Conservation (phyloP, 139 green algal species). For the Chlamydomonas schloesseri region DNA sequence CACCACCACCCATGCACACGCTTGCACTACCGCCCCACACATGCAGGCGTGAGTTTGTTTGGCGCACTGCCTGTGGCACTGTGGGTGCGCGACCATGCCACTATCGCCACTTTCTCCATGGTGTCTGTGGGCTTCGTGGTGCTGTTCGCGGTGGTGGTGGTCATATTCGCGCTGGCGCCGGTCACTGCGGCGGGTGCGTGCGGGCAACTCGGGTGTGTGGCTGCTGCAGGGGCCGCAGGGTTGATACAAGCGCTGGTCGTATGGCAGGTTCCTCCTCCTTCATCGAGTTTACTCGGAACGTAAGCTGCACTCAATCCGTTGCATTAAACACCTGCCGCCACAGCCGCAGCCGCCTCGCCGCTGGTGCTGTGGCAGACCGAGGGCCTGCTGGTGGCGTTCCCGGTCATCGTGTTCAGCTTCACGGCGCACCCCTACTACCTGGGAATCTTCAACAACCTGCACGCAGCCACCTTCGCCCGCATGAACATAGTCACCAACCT, state of each 20-base stretch:
- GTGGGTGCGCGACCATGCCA: slow-evolving; percentile 70
- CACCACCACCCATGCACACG: no score
- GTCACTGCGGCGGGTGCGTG: neutral
- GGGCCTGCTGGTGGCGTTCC: slow-evolving; percentile 82
- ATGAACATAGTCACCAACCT: slow-evolving; percentile 70
- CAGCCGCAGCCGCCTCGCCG: neutral
- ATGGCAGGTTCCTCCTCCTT: no score
- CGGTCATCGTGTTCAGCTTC: slow-evolving; percentile 86
- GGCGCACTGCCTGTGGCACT: slow-evolving; percentile 78
- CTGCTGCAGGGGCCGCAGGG: no score
- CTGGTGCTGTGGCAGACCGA: slow-evolving; percentile 56
- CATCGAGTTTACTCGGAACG: no score
- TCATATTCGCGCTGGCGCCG: slow-evolving; percentile 44
- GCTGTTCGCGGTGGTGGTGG: slow-evolving; percentile 74
- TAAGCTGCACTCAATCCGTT: no score
- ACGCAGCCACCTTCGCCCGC: slow-evolving; percentile 53
- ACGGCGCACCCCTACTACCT: slow-evolving; percentile 86
- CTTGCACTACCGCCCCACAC: no score
- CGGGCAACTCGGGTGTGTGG: neutral
- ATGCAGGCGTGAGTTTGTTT: slow-evolving; percentile 74
- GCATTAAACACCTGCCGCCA: neutral
- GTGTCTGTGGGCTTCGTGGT: slow-evolving; percentile 77
- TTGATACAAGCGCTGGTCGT: no score
- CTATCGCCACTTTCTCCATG: slow-evolving; percentile 75
- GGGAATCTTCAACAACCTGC: slow-evolving; percentile 68